Evolutionary conservation across 2,329 filamentous ascomycete genomes (phyloP).

Genomic region (Coniochaeta hoffmannii): DNA sequence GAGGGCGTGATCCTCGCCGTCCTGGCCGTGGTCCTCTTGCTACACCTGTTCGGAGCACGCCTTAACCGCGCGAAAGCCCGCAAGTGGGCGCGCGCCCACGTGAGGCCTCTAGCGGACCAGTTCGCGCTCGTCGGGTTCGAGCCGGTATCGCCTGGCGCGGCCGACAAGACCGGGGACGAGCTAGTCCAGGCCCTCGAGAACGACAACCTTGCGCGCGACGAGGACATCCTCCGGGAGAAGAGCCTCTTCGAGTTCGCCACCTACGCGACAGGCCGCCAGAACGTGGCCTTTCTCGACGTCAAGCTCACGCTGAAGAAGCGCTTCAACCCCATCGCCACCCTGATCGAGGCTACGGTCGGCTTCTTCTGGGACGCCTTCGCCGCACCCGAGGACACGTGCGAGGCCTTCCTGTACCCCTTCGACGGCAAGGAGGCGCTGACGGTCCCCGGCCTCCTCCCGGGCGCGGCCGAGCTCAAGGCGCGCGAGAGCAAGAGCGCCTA

Average conservation of each 20-base stretch:
- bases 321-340: slow-evolving; percentile 65
- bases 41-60: slow-evolving; percentile 76
- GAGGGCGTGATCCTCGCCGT: slow-evolving; percentile 77
- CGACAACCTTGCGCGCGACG: slow-evolving; percentile 31
- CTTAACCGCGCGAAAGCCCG: slow-evolving; percentile 74
- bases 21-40: slow-evolving; percentile 63
- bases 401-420: slow-evolving; percentile 78
- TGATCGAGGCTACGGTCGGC: slow-evolving; percentile 58
- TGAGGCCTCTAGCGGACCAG: slow-evolving; percentile 65
- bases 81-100: slow-evolving; percentile 72
- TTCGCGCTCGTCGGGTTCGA: slow-evolving; percentile 83
- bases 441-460: slow-evolving; percentile 56
- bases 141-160: slow-evolving; percentile 42
- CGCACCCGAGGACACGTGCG: slow-evolving; percentile 62
- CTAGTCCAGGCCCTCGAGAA: slow-evolving; percentile 52
- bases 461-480: slow-evolving; percentile 47
- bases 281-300: slow-evolving; percentile 84
- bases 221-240: slow-evolving; percentile 72
- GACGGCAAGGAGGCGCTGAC: slow-evolving; percentile 83
- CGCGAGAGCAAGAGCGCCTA: slow-evolving; percentile 61
- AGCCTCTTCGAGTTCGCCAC: slow-evolving; percentile 77
- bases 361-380: slow-evolving; percentile 76
- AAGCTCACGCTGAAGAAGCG: slow-evolving; percentile 75
- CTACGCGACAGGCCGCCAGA: slow-evolving; percentile 88
- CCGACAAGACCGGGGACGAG: slow-evolving; percentile 40